phyloP scores from a whole-genome alignment of 345 rosid genomes.

The Lepidium aucheri region DNA sequence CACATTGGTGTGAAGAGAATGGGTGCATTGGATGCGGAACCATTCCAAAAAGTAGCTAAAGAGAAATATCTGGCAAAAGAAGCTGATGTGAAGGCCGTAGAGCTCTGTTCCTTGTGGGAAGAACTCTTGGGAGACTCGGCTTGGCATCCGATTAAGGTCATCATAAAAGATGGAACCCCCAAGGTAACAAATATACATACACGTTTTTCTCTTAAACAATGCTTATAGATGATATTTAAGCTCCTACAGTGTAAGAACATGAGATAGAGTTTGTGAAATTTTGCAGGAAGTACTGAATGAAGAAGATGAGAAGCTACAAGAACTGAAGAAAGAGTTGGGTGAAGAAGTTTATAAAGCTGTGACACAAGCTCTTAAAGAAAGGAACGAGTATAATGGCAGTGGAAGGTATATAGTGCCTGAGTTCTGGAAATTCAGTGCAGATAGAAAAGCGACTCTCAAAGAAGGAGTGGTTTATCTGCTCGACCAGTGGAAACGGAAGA shows the following conservation, averaged over 20 bases:
- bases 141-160: conserved; percentile 27
- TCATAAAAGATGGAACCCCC: neutral
- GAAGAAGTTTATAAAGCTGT: conserved; percentile 45
- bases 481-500: neutral
- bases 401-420: conserved; percentile 48
- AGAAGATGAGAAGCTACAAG: conserved; percentile 43
- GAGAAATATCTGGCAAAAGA: conserved; percentile 19
- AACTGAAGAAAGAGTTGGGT: conserved; percentile 38
- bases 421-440: conserved; percentile 44
- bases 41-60: conserved; percentile 17
- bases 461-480: conserved; percentile 36
- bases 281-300: conserved; percentile 41
- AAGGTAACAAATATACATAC: conserved; percentile 3
- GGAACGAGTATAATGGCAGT: conserved; percentile 49
- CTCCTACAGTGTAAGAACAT: neutral
- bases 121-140: conserved; percentile 21
- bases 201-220: neutral
- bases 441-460: conserved; percentile 38
- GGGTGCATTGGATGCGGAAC: conserved; percentile 21
- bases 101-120: conserved; percentile 25
- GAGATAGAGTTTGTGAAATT: neutral
- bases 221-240: neutral
- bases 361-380: conserved; percentile 33
- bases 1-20: conserved; percentile 19
- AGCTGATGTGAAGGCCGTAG: neutral